A percentile compares a stretch with the other conserved stretches of the same genome.
These are phyloP conservation scores for Protea cynaroides DNA, from an alignment of 164 flowering plant species.

Conservation along the genomic window DNA sequence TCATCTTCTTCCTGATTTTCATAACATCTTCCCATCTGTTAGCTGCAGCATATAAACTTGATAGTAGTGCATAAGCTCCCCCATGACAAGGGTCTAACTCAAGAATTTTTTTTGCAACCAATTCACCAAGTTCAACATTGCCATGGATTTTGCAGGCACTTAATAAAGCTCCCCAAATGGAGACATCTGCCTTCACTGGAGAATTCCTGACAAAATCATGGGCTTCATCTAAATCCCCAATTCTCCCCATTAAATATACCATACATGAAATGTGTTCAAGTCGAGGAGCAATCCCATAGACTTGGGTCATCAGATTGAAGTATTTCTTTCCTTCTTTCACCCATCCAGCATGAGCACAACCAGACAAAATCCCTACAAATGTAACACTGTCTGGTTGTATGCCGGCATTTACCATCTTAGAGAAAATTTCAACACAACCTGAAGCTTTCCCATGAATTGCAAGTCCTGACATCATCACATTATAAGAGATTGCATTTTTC, in stretches of 20 bases:
- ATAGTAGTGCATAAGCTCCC: slow-evolving; percentile 10
- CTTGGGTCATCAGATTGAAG: slow-evolving; percentile 10
- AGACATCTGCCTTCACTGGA: slow-evolving; percentile 17
- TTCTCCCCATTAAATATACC: slow-evolving; percentile 15
- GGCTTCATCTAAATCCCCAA: slow-evolving; percentile 14
- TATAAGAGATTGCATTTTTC: slow-evolving; percentile 14
- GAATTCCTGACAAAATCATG: slow-evolving; percentile 10
- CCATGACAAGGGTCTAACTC: slow-evolving; percentile 8
- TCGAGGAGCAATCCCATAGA: slow-evolving; percentile 14
- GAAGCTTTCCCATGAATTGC: slow-evolving; percentile 13
- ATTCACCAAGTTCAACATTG: slow-evolving; percentile 9
- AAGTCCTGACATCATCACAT: slow-evolving; percentile 15
- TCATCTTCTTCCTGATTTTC: slow-evolving; percentile 10
- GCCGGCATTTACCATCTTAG: slow-evolving; percentile 10
- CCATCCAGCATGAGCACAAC: slow-evolving; percentile 19
- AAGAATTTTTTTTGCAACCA: slow-evolving; percentile 3
- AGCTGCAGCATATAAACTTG: slow-evolving; percentile 12
- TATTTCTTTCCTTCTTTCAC: slow-evolving; percentile 15
- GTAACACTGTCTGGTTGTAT: slow-evolving; percentile 10
- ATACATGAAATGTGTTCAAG: slow-evolving; percentile 17
- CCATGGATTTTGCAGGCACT: slow-evolving; percentile 13
- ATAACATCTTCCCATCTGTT: slow-evolving; percentile 11
- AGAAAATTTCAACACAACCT: slow-evolving; percentile 11
- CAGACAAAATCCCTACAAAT: slow-evolving; percentile 14
- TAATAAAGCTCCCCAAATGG: slow-evolving; percentile 14